These are phyloP conservation scores for Lactarius evosmus DNA, from an alignment of 768 basidiomycete species.

Conservation along the genomic window DNA sequence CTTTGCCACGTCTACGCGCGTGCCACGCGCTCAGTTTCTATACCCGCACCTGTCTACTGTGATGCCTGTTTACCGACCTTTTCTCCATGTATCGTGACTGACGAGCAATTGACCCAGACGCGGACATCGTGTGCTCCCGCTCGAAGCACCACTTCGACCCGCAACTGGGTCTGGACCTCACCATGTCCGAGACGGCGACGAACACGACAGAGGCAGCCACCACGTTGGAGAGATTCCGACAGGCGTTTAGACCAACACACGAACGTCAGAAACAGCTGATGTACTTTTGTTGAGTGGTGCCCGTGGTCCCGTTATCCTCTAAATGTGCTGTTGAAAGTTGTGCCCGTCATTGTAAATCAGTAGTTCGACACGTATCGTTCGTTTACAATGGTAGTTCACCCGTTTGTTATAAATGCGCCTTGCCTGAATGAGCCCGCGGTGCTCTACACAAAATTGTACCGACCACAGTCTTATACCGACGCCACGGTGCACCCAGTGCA, in stretches of 20 bases:
- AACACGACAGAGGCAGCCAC: slow-evolving; percentile 39
- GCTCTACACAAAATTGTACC: not conserved
- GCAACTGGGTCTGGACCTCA: slow-evolving; percentile 50
- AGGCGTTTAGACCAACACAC: slow-evolving; percentile 57
- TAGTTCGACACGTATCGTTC: not conserved
- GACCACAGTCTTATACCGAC: too few species aligned
- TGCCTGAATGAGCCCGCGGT: not conserved
- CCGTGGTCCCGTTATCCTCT: too few species aligned
- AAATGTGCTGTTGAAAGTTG: not conserved
- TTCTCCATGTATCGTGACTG: not conserved
- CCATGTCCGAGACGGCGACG: slow-evolving; percentile 53
- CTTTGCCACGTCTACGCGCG: slow-evolving; percentile 80
- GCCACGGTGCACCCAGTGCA: slow-evolving; percentile 8
- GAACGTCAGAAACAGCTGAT: slow-evolving; percentile 41
- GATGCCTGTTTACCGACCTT: slow-evolving; percentile 31
- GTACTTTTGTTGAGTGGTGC: slow-evolving; percentile 37
- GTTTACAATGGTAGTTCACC: too few species aligned
- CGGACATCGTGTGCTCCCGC: slow-evolving; percentile 71
- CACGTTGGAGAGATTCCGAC: slow-evolving; percentile 42
- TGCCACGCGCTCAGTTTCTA: slow-evolving; percentile 76
- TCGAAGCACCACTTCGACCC: slow-evolving; percentile 82
- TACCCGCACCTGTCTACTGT: slow-evolving; percentile 83
- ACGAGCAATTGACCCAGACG: slow-evolving; percentile 51
- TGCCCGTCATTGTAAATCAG: not conserved
- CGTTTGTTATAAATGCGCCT: too few species aligned